phyloP scores from a whole-genome alignment of 2,329 filamentous ascomycete species.

The Mycogone perniciosa region DNA sequence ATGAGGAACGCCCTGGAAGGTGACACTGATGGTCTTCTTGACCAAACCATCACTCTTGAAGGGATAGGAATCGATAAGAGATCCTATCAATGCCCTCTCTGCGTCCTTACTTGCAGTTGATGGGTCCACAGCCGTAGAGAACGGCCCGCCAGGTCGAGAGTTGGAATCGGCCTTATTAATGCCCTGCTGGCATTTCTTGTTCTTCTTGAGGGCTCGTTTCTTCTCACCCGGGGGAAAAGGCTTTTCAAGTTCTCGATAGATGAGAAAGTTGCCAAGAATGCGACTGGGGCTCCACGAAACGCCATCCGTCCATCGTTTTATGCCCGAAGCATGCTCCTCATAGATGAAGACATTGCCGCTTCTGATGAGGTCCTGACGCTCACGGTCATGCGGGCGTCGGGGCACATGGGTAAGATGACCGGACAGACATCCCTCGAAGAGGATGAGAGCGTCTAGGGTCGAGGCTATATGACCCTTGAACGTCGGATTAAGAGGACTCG shows the following conservation, averaged over 20 bases:
- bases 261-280: conserved; percentile 76
- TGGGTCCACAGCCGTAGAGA: conserved; percentile 13
- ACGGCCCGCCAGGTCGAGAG: conserved; percentile 19
- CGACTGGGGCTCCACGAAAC: conserved; percentile 86
- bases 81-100: conserved; percentile 58
- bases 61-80: conserved; percentile 80
- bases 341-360: conserved; percentile 89
- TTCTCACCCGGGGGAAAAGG: conserved; percentile 78
- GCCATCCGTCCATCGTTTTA: conserved; percentile 92
- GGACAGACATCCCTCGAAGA: conserved; percentile 72
- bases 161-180: conserved; percentile 29
- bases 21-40: conserved; percentile 89
- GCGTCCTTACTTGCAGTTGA: conserved; percentile 22
- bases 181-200: conserved; percentile 35
- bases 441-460: conserved; percentile 68
- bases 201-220: conserved; percentile 73
- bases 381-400: conserved; percentile 78
- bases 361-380: conserved; percentile 67
- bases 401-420: conserved; percentile 69
- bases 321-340: conserved; percentile 82
- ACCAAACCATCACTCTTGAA: conserved; percentile 79
- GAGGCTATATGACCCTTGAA: conserved; percentile 62
- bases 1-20: conserved; percentile 66
- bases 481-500: conserved; percentile 49
- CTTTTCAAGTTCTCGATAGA: conserved; percentile 76